These are phyloP conservation scores for Oropetium thomaeum DNA, from an alignment of 176 grass and related monocot species.

Conservation along the genomic window DNA sequence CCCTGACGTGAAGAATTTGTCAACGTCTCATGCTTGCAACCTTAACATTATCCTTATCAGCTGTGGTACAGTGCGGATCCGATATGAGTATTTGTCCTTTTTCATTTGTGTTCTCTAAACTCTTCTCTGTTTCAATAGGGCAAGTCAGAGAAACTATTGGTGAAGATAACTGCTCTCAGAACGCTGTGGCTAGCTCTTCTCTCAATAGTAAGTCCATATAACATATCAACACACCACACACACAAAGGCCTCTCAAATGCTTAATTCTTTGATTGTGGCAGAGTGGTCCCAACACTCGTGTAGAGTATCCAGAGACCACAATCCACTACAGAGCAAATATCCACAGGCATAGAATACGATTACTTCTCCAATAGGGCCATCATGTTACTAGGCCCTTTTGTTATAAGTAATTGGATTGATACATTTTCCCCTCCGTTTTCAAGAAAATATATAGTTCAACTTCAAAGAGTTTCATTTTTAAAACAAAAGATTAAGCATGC, in stretches of 20 bases:
- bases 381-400: background rate
- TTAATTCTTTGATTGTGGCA: background rate
- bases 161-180: conserved; percentile 32
- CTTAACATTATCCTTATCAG: conserved; percentile 83
- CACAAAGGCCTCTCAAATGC: background rate
- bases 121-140: conserved; percentile 32
- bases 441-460: conserved; percentile 4
- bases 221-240: conserved; percentile 11
- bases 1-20: conserved; percentile 76
- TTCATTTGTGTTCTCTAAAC: conserved; percentile 23
- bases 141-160: conserved; percentile 29
- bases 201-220: conserved; percentile 53
- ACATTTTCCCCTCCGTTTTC: background rate
- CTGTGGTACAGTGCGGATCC: conserved; percentile 54
- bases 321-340: background rate
- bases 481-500: conserved; percentile 1
- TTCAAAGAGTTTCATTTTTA: background rate
- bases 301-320: background rate
- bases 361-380: background rate
- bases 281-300: background rate
- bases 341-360: background rate
- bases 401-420: background rate
- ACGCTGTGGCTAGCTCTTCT: conserved; percentile 33
- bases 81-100: conserved; percentile 24
- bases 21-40: conserved; percentile 54